phyloP scores from a whole-genome alignment of 2,329 filamentous ascomycete genomes.

The Samsoniella hepiali region DNA sequence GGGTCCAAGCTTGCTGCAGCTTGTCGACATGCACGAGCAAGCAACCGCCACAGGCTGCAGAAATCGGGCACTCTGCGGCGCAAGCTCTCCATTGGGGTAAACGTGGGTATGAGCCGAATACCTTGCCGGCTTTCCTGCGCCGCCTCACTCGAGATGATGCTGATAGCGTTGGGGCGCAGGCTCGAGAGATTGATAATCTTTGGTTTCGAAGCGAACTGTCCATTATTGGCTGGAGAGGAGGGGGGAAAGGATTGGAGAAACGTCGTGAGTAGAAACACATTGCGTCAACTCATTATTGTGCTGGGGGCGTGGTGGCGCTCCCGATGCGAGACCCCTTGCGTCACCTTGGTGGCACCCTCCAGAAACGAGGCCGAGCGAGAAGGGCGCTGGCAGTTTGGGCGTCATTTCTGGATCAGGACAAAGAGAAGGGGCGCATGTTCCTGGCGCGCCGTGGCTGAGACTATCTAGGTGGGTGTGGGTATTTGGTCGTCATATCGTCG shows the following conservation, averaged over 20 bases:
- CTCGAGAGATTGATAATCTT: too few species aligned
- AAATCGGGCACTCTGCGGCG: neutral
- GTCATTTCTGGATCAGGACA: neutral
- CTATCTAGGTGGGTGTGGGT: neutral
- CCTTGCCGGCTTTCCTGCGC: neutral
- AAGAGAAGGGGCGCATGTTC: neutral
- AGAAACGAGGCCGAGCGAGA: conserved; percentile 4
- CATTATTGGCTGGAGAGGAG: too few species aligned
- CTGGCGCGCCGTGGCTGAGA: conserved; percentile 13
- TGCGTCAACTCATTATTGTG: too few species aligned
- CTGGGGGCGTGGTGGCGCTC: too few species aligned
- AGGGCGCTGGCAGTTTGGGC: too few species aligned
- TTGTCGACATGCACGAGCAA: neutral
- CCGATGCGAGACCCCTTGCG: neutral
- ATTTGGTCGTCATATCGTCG: neutral
- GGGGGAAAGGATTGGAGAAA: too few species aligned
- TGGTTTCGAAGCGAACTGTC: too few species aligned
- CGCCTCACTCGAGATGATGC: too few species aligned
- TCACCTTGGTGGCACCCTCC: conserved; percentile 11
- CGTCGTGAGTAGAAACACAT: too few species aligned
- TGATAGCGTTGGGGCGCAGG: too few species aligned
- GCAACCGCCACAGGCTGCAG: neutral
- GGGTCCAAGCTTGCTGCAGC: conserved; percentile 10
- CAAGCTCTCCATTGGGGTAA: neutral
- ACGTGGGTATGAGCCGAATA: neutral